phyloP scores from a whole-genome alignment of 1,284 basidiomycete genomes.

The Entoloma clypeatum region DNA sequence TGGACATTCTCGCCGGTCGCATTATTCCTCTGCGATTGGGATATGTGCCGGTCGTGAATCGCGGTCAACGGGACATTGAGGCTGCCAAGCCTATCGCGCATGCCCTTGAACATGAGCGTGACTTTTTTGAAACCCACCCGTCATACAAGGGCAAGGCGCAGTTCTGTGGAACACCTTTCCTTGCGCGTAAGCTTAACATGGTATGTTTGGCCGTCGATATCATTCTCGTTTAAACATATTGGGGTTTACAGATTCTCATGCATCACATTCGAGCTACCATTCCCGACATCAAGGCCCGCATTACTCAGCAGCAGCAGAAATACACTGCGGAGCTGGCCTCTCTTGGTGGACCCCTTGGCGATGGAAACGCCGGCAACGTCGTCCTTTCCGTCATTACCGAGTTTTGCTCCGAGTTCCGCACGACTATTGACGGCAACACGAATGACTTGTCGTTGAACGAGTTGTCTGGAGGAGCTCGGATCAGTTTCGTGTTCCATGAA shows the following conservation, averaged over 20 bases:
- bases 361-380: constrained; percentile 81
- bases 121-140: constrained; percentile 91
- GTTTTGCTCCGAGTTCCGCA: constrained; percentile 95
- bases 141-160: constrained; percentile 92
- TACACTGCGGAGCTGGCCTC: constrained; percentile 79
- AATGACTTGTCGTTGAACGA: constrained; percentile 94
- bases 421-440: constrained; percentile 94
- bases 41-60: constrained; percentile 97
- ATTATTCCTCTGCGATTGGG: constrained; percentile 92
- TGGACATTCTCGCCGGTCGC: constrained; percentile 97
- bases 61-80: constrained; percentile 97
- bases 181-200: constrained; percentile 95
- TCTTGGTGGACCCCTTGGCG: constrained; percentile 88
- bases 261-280: constrained; percentile 96
- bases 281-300: constrained; percentile 95
- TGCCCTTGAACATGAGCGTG: constrained; percentile 86
- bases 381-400: constrained; percentile 96
- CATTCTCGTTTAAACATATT: constrained; percentile 6
- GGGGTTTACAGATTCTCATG: constrained; percentile 78
- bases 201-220: constrained; percentile 39
- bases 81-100: constrained; percentile 76
- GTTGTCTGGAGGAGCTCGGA: constrained; percentile 94
- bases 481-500: constrained; percentile 98
- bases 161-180: constrained; percentile 97
- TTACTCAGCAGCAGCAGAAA: constrained; percentile 83